These are phyloP conservation scores for Saturnispora saitoi DNA, from an alignment of 805 yeast species.

Conservation along the genomic window DNA sequence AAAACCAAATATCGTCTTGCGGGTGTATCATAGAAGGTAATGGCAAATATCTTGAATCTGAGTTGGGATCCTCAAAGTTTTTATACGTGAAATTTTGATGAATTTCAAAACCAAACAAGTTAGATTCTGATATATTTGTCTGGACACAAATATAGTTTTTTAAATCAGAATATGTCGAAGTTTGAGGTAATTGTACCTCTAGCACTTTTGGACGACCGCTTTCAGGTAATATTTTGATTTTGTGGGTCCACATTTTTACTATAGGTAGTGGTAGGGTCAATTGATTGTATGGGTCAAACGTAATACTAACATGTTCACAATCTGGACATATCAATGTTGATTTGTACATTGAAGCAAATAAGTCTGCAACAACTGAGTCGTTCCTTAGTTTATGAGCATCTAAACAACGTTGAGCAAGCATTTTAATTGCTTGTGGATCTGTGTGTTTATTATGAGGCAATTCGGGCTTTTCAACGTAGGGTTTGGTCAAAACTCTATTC, in stretches of 20 bases:
- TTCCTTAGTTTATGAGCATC: conserved; percentile 67
- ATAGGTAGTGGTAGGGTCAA: conserved; percentile 84
- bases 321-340: conserved; percentile 84
- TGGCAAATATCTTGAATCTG: conserved; percentile 56
- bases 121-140: conserved; percentile 28
- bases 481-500: conserved; percentile 74
- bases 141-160: conserved; percentile 51
- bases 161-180: conserved; percentile 55
- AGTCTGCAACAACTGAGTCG: conserved; percentile 74
- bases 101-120: conserved; percentile 48
- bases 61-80: conserved; percentile 48
- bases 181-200: conserved; percentile 66
- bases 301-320: conserved; percentile 70
- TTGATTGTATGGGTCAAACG: conserved; percentile 92
- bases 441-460: conserved; percentile 51
- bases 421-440: conserved; percentile 43
- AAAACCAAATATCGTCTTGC: conserved; percentile 58
- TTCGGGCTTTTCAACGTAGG: conserved; percentile 85
- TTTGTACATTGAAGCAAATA: conserved; percentile 86
- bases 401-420: conserved; percentile 74
- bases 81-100: conserved; percentile 62
- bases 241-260: conserved; percentile 60
- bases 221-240: conserved; percentile 55
- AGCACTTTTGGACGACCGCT: conserved; percentile 40
- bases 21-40: conserved; percentile 56